These are phyloP conservation scores for Mucor sp. DNA, from an alignment of 371 early-diverging fungal species.

Conservation along the genomic window DNA sequence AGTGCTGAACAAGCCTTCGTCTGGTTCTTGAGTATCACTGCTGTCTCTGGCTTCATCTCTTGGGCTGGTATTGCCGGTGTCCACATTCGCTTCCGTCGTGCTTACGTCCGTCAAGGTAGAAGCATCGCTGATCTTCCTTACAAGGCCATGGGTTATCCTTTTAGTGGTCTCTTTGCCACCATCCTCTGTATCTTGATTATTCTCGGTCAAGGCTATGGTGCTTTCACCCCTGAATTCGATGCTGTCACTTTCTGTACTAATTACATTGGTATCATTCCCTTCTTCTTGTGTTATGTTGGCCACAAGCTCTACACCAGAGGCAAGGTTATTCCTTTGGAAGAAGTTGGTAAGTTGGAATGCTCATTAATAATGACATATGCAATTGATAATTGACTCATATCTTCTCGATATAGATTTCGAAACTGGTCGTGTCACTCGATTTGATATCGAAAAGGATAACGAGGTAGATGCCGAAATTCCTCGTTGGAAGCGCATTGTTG, in stretches of 20 bases:
- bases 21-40: conserved; percentile 75
- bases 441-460: conserved; percentile 35
- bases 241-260: conserved; percentile 25
- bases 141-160: conserved; percentile 70
- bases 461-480: conserved; percentile 19
- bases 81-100: conserved; percentile 85
- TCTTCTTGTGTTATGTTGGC: conserved; percentile 43
- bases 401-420: conserved; percentile 29
- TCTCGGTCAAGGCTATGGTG: conserved; percentile 58
- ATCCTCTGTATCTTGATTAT: conserved; percentile 53
- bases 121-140: conserved; percentile 72
- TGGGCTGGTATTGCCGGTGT: conserved; percentile 80
- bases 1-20: conserved; percentile 64
- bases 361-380: background rate
- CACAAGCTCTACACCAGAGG: conserved; percentile 52
- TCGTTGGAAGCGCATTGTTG: conserved; percentile 13
- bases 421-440: conserved; percentile 40
- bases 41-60: conserved; percentile 74
- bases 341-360: conserved; percentile 44
- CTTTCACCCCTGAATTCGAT: conserved; percentile 34
- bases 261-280: conserved; percentile 51
- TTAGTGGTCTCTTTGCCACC: conserved; percentile 59
- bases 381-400: background rate
- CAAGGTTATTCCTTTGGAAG: conserved; percentile 57
- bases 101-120: conserved; percentile 73